These are phyloP conservation scores for Tuber indicum DNA, from an alignment of 495 filamentous ascomycete genomes.

Conservation along the genomic window DNA sequence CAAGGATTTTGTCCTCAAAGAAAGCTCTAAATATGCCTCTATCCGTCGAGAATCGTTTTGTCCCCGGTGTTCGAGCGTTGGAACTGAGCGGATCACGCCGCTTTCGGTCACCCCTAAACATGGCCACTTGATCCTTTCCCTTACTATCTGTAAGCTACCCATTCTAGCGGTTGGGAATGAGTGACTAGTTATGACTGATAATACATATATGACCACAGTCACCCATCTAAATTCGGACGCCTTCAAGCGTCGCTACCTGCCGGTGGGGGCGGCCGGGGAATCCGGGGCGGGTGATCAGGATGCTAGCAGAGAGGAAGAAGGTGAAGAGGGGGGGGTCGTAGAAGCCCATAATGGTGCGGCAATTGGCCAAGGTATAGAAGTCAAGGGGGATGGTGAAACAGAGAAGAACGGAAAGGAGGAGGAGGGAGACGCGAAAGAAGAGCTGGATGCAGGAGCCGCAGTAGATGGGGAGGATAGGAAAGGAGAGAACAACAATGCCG, in stretches of 20 bases:
- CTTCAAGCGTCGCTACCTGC: slow-evolving; percentile 14
- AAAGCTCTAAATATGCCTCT: slow-evolving; percentile 5
- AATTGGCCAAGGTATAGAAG: slow-evolving; percentile 19
- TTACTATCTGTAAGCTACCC: slow-evolving; percentile 15
- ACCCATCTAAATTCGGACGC: slow-evolving; percentile 11
- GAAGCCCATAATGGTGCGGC: slow-evolving; percentile 14
- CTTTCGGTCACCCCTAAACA: slow-evolving; percentile 12
- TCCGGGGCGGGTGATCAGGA: not conserved
- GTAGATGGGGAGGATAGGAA: not conserved
- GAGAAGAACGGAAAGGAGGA: slow-evolving; percentile 9
- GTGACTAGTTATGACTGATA: not conserved
- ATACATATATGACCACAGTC: not conserved
- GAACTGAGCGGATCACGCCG: not conserved
- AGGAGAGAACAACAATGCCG: not conserved
- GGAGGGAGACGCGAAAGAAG: not conserved
- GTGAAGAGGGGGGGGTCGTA: slow-evolving; percentile 14
- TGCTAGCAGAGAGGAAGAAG: slow-evolving; percentile 13
- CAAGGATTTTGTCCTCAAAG: slow-evolving; percentile 17
- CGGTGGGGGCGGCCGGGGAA: not conserved
- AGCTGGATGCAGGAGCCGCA: not conserved
- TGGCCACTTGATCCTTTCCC: slow-evolving; percentile 12
- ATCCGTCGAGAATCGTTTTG: slow-evolving; percentile 5
- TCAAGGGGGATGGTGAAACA: slow-evolving; percentile 14
- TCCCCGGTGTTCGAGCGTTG: not conserved
- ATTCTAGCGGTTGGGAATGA: not conserved